phyloP scores from a whole-genome alignment of 2,329 filamentous ascomycete genomes.

The Aspergillus nomiae region DNA sequence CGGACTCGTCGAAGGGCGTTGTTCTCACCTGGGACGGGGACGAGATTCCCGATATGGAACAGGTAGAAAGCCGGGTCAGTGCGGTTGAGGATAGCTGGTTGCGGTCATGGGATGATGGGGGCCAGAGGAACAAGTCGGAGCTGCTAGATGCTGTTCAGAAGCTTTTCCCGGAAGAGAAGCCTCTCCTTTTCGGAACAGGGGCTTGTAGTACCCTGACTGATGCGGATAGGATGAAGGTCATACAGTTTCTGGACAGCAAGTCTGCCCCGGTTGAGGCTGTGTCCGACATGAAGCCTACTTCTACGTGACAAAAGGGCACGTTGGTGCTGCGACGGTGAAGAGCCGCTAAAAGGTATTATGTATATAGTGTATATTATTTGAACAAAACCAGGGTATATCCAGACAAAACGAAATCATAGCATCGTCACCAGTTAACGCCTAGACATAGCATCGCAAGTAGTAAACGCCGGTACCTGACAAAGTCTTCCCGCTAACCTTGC shows the following conservation, averaged over 20 bases:
- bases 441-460: background rate
- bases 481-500: conserved; percentile 48
- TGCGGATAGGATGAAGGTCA: conserved; percentile 23
- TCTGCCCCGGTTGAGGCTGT: background rate
- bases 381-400: conserved; percentile 17
- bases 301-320: background rate
- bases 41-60: conserved; percentile 36
- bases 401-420: conserved; percentile 1
- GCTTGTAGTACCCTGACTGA: conserved; percentile 22
- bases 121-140: conserved; percentile 19
- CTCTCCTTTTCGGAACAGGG: conserved; percentile 10
- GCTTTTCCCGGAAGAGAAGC: conserved; percentile 29
- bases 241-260: conserved; percentile 5
- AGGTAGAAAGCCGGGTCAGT: conserved; percentile 35
- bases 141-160: conserved; percentile 32
- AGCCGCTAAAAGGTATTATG: background rate
- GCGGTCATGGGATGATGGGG: background rate
- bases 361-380: conserved; percentile 11
- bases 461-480: background rate
- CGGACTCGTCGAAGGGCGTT: conserved; percentile 24
- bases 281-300: background rate
- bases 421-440: conserved; percentile 22
- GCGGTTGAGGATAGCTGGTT: conserved; percentile 7
- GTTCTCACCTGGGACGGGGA: conserved; percentile 41
- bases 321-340: background rate